phyloP scores from a whole-genome alignment of 305 asterid genomes.

The Solanum hybrid region DNA sequence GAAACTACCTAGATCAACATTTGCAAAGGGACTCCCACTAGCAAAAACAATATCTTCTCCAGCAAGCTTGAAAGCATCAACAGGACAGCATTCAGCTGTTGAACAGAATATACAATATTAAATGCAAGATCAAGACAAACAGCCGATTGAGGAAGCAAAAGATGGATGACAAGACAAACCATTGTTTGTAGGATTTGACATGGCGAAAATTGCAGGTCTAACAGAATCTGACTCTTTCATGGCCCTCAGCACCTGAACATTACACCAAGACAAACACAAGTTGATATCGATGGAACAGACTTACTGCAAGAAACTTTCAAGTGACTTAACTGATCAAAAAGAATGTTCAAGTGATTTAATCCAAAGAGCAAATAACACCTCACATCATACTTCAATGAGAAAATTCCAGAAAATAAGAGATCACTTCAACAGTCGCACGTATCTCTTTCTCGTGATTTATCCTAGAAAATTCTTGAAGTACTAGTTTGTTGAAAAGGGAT shows the following conservation, averaged over 20 bases:
- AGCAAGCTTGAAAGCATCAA: conserved; percentile 84
- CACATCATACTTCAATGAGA: background rate
- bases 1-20: conserved; percentile 78
- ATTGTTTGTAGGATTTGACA: conserved; percentile 96
- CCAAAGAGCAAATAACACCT: background rate
- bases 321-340: background rate
- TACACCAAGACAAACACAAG: conserved; percentile 14
- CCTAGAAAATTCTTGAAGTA: background rate
- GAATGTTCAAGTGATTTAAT: background rate
- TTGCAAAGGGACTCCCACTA: conserved; percentile 94
- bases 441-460: background rate
- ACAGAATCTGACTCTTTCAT: conserved; percentile 77
- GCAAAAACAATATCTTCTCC: conserved; percentile 90
- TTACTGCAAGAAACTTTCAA: background rate
- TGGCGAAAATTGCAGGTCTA: conserved; percentile 94
- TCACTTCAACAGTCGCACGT: background rate
- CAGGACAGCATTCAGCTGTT: conserved; percentile 97
- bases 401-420: background rate
- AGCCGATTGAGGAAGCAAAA: background rate
- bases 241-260: conserved; percentile 81
- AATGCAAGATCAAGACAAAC: conserved; percentile 8
- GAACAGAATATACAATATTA: conserved; percentile 16
- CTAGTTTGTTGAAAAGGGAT: background rate
- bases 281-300: background rate
- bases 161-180: conserved; percentile 38